Evolutionary conservation across 306 rosid species (phyloP), one percentile per base, ranked within the genome.

Genomic region (Coriaria nepalensis): DNA sequence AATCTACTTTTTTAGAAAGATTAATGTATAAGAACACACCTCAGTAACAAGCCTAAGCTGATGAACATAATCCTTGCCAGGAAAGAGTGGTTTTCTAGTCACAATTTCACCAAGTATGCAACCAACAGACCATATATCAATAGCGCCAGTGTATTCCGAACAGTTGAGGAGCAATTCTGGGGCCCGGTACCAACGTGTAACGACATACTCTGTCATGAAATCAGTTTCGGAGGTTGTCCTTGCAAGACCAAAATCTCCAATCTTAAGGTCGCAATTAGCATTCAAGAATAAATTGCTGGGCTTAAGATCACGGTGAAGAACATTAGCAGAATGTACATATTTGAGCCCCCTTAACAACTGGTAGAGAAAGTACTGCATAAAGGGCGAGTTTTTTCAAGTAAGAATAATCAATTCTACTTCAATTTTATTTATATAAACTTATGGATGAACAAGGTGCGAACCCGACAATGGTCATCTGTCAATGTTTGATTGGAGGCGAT

Each of bases 211-310:
- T 0, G 95, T 90, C 97, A 90, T 90, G 67, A 90, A 90, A 79
- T 85, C 97, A 58, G 95, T 90, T 65, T 90, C 97, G 7, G 95
- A 90, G 46, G 97, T 90, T 67, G 97, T 90, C 78, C 97, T 77
- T 55, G 95, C 97, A 45, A 90, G 97, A 57, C 97, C 97, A 15
- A 90, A 90, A 71, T 90, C 97, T 46, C 79, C 95, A 63, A 90
- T 85, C 81, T 90, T 90, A 32, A 90, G 95, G 77, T 90, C 97
- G 65, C 95, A 90, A 68, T 90, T 90, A 47, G 97, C 75, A 69
- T 90, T 81, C 70, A 90, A 70, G 36, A 90, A 67, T 77, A 90
- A 67, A 68, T 90, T 90, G 74, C 94, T 90, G 45, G 97, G 97
- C 79, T 90, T 90, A 52, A 90, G 75, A 60, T 90, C 97, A 8